These are phyloP conservation scores for Ophiostoma australiae DNA, from an alignment of 2,329 filamentous ascomycete species.

Conservation along the genomic window DNA sequence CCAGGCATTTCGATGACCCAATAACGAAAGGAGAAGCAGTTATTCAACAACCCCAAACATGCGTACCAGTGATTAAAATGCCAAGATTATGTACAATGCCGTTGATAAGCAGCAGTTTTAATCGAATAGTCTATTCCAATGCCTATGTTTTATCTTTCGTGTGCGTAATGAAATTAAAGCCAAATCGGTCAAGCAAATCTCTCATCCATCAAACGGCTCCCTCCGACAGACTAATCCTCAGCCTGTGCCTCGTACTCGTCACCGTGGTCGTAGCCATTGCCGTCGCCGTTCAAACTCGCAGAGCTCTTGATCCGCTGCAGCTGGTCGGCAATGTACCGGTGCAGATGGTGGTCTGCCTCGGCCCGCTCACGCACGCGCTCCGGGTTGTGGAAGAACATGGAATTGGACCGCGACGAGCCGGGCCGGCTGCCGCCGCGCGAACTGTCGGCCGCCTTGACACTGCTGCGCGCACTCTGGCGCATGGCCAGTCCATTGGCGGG, in stretches of 20 bases:
- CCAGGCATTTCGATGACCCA: not conserved
- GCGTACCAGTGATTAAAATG: not conserved
- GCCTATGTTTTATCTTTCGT: not conserved
- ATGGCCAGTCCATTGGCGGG: not conserved
- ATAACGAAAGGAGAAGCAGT: not conserved
- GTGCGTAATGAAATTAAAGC: not conserved
- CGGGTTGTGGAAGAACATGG: slow-evolving; percentile 37
- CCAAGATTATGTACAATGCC: not conserved
- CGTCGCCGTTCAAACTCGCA: slow-evolving; percentile 31
- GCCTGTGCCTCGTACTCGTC: slow-evolving; percentile 46
- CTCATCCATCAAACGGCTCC: no score
- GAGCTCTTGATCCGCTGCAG: slow-evolving; percentile 65
- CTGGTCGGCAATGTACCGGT: slow-evolving; percentile 77
- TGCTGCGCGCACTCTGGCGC: slow-evolving; percentile 1
- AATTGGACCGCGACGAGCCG: slow-evolving; percentile 30
- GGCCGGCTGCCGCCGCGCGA: slow-evolving; percentile 9
- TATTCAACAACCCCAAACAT: not conserved
- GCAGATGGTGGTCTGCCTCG: slow-evolving; percentile 65
- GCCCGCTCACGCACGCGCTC: slow-evolving; percentile 46
- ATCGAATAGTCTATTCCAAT: not conserved
- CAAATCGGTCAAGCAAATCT: not conserved
- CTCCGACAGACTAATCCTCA: not conserved
- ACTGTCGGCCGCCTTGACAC: not conserved
- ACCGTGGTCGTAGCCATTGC: slow-evolving; percentile 44
- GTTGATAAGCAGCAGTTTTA: not conserved